These are phyloP conservation scores for Lichtheimia ornata DNA, from an alignment of 371 early-diverging fungal species.

Conservation along the genomic window DNA sequence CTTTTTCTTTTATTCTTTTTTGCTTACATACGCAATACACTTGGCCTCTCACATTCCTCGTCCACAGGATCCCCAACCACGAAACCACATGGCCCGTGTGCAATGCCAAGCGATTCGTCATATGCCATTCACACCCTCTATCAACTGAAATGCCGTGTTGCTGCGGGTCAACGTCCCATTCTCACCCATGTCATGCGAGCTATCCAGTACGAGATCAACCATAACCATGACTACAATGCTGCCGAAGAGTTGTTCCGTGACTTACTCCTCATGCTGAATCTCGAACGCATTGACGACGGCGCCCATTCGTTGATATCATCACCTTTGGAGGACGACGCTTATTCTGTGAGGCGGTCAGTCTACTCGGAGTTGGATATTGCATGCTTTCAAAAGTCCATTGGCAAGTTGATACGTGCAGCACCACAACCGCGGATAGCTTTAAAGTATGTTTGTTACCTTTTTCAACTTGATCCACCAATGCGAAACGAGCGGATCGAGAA, in stretches of 20 bases:
- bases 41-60: too few species aligned
- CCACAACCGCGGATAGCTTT: background rate
- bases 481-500: constrained; percentile 7
- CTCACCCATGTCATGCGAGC: background rate
- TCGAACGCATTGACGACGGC: too few species aligned
- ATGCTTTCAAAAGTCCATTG: constrained; percentile 5
- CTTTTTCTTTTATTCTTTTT: too few species aligned
- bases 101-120: background rate
- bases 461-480: constrained; percentile 1
- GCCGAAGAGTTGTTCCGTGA: constrained; percentile 6
- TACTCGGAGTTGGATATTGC: background rate
- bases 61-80: background rate
- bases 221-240: constrained; percentile 4
- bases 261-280: background rate
- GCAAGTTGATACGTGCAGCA: background rate
- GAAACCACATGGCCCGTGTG: background rate
- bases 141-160: constrained; percentile 3
- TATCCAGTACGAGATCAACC: background rate
- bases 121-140: background rate
- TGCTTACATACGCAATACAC: too few species aligned
- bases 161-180: background rate
- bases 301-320: background rate
- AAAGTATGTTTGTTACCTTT: background rate
- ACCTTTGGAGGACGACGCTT: background rate
- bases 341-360: too few species aligned